A percentile compares a stretch with the other conserved stretches of the same genome.
These are phyloP conservation scores for Cicer yamashitae DNA, from an alignment of 306 rosid genomes.

Conservation along the genomic window DNA sequence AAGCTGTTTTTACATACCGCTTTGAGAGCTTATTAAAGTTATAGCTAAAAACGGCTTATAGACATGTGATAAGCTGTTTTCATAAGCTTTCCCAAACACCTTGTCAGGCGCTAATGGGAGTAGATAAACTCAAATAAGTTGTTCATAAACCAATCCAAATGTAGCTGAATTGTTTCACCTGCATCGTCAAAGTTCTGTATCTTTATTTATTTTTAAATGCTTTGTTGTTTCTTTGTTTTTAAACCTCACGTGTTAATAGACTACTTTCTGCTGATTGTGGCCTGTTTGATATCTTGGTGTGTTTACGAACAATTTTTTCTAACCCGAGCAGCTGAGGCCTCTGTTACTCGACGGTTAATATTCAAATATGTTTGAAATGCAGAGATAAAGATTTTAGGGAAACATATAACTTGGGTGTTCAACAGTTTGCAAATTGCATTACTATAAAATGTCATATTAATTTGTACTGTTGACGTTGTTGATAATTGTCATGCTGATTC, in stretches of 20 bases:
- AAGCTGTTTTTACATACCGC: too few relatives aligned
- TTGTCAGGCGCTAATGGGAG: too few relatives aligned
- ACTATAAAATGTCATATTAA: conserved; percentile 24
- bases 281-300: conserved; percentile 2
- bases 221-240: background rate
- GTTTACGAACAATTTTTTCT: conserved; percentile 25
- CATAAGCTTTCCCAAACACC: too few relatives aligned
- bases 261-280: conserved; percentile 8
- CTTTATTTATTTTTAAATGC: background rate
- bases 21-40: too few relatives aligned
- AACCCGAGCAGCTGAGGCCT: background rate
- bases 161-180: background rate
- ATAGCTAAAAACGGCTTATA: too few relatives aligned
- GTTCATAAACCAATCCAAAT: too few relatives aligned
- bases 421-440: background rate
- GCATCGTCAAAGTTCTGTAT: background rate
- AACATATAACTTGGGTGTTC: background rate
- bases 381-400: background rate
- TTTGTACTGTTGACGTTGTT: conserved; percentile 3
- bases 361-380: conserved; percentile 15
- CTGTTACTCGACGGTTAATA: background rate
- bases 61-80: too few relatives aligned
- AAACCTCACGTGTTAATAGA: background rate
- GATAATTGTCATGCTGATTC: conserved; percentile 30
- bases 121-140: too few relatives aligned